Percentiles rank a stretch among this genome's conserved stretches.
phyloP scores from a whole-genome alignment of 306 rosid genomes.

The Dalbergia oliveri region DNA sequence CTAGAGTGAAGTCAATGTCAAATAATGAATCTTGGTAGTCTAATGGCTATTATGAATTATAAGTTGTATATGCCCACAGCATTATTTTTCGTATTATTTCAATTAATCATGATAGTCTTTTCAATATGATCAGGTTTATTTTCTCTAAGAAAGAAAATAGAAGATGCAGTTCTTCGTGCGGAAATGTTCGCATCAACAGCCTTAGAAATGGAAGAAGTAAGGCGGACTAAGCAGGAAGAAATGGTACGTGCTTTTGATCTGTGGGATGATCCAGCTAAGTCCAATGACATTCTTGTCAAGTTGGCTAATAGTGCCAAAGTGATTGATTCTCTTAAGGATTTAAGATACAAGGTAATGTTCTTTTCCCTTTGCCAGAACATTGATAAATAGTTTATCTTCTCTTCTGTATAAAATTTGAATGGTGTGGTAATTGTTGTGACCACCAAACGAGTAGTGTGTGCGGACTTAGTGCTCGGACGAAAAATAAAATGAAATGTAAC shows the following conservation, averaged over 20 bases:
- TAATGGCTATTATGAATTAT: not conserved
- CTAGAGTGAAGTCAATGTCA: not conserved
- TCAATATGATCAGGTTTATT: slow-evolving; percentile 61
- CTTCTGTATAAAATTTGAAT: slow-evolving; percentile 4
- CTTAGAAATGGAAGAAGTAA: slow-evolving; percentile 81
- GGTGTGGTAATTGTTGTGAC: slow-evolving; percentile 17
- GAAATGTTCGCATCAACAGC: slow-evolving; percentile 72
- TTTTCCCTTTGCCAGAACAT: slow-evolving; percentile 9
- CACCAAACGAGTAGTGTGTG: slow-evolving; percentile 25
- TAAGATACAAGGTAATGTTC: slow-evolving; percentile 72
- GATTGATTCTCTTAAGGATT: slow-evolving; percentile 80
- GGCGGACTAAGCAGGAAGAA: slow-evolving; percentile 74
- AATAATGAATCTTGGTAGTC: slow-evolving; percentile 9
- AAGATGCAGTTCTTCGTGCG: slow-evolving; percentile 80
- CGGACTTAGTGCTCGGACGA: slow-evolving; percentile 5
- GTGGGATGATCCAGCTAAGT: slow-evolving; percentile 83
- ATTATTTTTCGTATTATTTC: slow-evolving; percentile 22
- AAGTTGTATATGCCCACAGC: slow-evolving; percentile 15
- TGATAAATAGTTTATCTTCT: not conserved
- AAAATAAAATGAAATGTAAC: slow-evolving; percentile 9
- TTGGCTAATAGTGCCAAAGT: slow-evolving; percentile 77
- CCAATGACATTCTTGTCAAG: slow-evolving; percentile 73
- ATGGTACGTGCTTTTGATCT: slow-evolving; percentile 65
- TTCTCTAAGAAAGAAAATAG: slow-evolving; percentile 81
- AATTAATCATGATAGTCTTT: slow-evolving; percentile 38